phyloP scores from a whole-genome alignment of 2,329 filamentous ascomycete genomes.

The Alternaria sp. region DNA sequence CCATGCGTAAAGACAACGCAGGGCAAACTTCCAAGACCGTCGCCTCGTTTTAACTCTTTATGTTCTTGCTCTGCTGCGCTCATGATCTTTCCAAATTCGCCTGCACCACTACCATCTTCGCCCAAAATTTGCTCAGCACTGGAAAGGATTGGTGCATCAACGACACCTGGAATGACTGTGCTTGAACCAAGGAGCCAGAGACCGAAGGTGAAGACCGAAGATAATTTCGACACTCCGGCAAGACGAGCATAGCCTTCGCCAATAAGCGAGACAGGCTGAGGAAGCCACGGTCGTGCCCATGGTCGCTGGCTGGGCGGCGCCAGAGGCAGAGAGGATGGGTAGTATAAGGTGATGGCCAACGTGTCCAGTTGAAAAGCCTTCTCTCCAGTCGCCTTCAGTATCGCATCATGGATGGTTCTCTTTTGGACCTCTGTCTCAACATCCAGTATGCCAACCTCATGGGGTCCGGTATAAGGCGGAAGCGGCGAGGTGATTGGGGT shows the following conservation, averaged over 20 bases:
- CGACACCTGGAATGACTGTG: slow-evolving; percentile 52
- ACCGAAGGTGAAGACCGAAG: slow-evolving; percentile 49
- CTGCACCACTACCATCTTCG: slow-evolving; percentile 25
- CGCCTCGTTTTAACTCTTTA: slow-evolving; percentile 33
- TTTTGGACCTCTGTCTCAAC: slow-evolving; percentile 50
- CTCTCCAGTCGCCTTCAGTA: slow-evolving; percentile 48
- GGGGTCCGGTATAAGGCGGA: slow-evolving; percentile 51
- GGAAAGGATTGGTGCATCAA: slow-evolving; percentile 51
- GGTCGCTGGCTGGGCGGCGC: slow-evolving; percentile 30
- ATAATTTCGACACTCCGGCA: slow-evolving; percentile 40
- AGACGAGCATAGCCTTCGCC: slow-evolving; percentile 55
- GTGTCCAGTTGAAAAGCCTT: slow-evolving; percentile 54
- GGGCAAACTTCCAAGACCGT: slow-evolving; percentile 43
- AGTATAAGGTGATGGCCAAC: slow-evolving; percentile 55
- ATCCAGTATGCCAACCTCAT: slow-evolving; percentile 54
- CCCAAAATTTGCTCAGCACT: slow-evolving; percentile 25
- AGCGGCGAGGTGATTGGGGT: slow-evolving; percentile 52
- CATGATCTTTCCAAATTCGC: slow-evolving; percentile 23
- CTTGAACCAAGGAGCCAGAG: slow-evolving; percentile 53
- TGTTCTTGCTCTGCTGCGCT: slow-evolving; percentile 26
- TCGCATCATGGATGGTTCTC: slow-evolving; percentile 44
- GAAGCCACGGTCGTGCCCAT: slow-evolving; percentile 53
- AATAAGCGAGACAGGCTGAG: slow-evolving; percentile 52
- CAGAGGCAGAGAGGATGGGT: slow-evolving; percentile 46
- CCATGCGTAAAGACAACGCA: slow-evolving; percentile 57